Conservation (phyloP, 306 rosid genomes). For the barrel medic (Medicago truncatula) region MtrunA17r5.0-ANR NC_053045.1:53446501-53447000, state of each 20-base stretch:
- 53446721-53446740: no score
- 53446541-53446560: no score
- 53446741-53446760: no score
- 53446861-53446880: slow-evolving; percentile 55
- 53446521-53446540: neutral
- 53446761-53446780: slow-evolving; percentile 59
- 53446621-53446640: no score
- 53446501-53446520: slow-evolving; percentile 42
- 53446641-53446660: no score
- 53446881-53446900: slow-evolving; percentile 62
- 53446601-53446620: no score
- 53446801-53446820: slow-evolving; percentile 52
- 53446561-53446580: no score
- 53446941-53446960: neutral
- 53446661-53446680: no score
- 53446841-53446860: slow-evolving; percentile 30
- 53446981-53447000: slow-evolving; percentile 28
- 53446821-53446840: slow-evolving; percentile 13
- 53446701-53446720: no score
- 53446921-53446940: slow-evolving; percentile 5
- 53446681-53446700: no score
- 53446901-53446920: slow-evolving; percentile 57
- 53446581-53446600: no score
- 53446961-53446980: neutral
- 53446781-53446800: slow-evolving; percentile 50